Conservation (phyloP, 2,329 filamentous ascomycete genomes). For the Cordyceps farinosa region DNA sequence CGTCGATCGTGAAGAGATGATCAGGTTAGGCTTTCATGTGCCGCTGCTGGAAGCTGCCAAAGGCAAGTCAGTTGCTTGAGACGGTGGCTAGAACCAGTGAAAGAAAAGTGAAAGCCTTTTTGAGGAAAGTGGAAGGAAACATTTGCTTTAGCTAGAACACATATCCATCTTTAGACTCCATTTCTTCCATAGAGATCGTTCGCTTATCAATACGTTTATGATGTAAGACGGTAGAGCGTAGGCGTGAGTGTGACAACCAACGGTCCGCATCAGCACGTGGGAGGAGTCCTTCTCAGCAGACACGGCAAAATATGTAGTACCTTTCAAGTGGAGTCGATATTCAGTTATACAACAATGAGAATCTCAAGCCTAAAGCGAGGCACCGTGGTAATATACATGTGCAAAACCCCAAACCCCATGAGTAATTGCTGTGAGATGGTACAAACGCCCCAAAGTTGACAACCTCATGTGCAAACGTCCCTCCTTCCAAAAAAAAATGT, state of each 20-base stretch:
- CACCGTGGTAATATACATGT: constrained; percentile 17
- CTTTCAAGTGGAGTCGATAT: constrained; percentile 18
- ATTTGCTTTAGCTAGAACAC: too few species aligned
- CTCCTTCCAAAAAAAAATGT: not conserved
- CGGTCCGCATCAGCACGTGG: not conserved
- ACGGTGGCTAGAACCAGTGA: too few species aligned
- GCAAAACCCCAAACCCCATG: constrained; percentile 7
- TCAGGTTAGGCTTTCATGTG: not conserved
- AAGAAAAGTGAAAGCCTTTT: too few species aligned
- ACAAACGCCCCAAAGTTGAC: constrained; percentile 15
- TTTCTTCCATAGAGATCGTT: not conserved
- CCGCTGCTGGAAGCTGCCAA: not conserved
- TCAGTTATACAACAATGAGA: constrained; percentile 13
- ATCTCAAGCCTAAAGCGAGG: constrained; percentile 14
- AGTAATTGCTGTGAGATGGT: constrained; percentile 13
- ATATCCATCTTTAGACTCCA: not conserved
- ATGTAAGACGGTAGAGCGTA: too few species aligned
- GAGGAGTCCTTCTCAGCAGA: not conserved
- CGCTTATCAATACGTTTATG: too few species aligned
- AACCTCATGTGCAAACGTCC: constrained; percentile 9
- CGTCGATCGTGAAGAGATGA: not conserved
- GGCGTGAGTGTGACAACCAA: not conserved
- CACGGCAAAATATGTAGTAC: not conserved
- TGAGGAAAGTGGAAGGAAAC: too few species aligned
- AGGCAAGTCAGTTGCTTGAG: too few species aligned